phyloP scores from a whole-genome alignment of 1,284 basidiomycete species.

The Sphaerobolus stellatus region DNA sequence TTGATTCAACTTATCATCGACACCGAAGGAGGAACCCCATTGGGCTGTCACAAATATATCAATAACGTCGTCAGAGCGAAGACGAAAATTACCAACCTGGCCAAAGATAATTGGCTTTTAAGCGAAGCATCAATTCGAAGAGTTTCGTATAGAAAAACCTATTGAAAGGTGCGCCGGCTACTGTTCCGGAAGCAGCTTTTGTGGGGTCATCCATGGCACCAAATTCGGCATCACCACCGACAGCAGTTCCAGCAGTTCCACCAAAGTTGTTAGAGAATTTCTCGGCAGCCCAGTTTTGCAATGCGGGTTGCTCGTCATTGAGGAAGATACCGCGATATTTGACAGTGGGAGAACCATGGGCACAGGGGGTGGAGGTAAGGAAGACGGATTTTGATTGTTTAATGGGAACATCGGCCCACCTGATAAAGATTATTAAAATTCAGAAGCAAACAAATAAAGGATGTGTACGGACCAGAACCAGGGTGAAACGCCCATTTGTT shows the following conservation, averaged over 20 bases:
- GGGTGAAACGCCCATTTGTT: conserved; percentile 73
- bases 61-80: conserved; percentile 38
- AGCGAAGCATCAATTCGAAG: conserved; percentile 64
- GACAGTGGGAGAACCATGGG: conserved; percentile 66
- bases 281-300: conserved; percentile 54
- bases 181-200: conserved; percentile 14
- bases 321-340: conserved; percentile 70
- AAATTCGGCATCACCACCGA: conserved; percentile 1
- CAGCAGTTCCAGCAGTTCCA: not conserved
- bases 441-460: not conserved
- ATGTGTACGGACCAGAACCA: conserved; percentile 56
- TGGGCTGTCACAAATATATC: conserved; percentile 15
- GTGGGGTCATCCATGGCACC: conserved; percentile 2
- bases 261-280: conserved; percentile 69
- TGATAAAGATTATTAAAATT: too few species aligned
- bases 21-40: conserved; percentile 56
- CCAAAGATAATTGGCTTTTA: conserved; percentile 74
- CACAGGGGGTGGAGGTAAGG: conserved; percentile 50
- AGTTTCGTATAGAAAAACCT: conserved; percentile 62
- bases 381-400: conserved; percentile 50
- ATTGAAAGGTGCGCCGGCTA: conserved; percentile 58
- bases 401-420: conserved; percentile 70
- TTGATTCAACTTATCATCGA: conserved; percentile 67
- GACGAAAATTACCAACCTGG: conserved; percentile 38
- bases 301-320: conserved; percentile 60